A percentile compares a stretch with the other conserved stretches of the same genome.
phyloP scores from a whole-genome alignment of 2,329 filamentous ascomycete species.

The Fusarium sublunatum region DNA sequence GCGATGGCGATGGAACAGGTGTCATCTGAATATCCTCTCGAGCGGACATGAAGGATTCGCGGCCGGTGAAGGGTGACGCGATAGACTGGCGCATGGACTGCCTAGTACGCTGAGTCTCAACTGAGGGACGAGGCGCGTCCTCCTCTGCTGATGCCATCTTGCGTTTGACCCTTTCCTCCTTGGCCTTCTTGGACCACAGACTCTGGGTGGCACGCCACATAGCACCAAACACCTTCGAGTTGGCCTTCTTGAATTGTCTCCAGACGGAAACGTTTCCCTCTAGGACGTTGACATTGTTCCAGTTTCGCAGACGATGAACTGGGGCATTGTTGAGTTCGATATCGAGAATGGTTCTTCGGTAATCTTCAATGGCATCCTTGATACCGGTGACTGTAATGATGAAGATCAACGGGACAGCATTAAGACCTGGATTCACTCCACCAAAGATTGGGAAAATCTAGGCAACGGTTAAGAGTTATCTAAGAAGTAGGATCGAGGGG shows the following conservation, averaged over 20 bases:
- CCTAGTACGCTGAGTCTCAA: slow-evolving; percentile 52
- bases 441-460: slow-evolving; percentile 98
- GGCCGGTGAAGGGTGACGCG: slow-evolving; percentile 64
- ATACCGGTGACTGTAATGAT: slow-evolving; percentile 89
- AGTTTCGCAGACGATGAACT: slow-evolving; percentile 88
- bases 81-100: slow-evolving; percentile 54
- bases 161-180: slow-evolving; percentile 60
- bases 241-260: slow-evolving; percentile 92
- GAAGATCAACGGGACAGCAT: slow-evolving; percentile 90
- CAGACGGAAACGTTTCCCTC: slow-evolving; percentile 87
- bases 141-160: slow-evolving; percentile 50
- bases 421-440: slow-evolving; percentile 87
- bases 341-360: slow-evolving; percentile 88
- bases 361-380: slow-evolving; percentile 97
- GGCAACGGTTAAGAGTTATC: slow-evolving; percentile 35
- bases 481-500: slow-evolving; percentile 1
- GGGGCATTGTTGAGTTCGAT: slow-evolving; percentile 96
- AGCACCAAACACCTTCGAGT: slow-evolving; percentile 68
- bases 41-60: slow-evolving; percentile 64
- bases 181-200: slow-evolving; percentile 64
- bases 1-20: slow-evolving; percentile 84
- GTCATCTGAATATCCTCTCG: slow-evolving; percentile 92
- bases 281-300: slow-evolving; percentile 92
- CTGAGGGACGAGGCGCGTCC: slow-evolving; percentile 72
- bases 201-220: slow-evolving; percentile 62